Conservation (phyloP, 2,329 filamentous ascomycete species). For the Microcyclospora pomicola region DNA sequence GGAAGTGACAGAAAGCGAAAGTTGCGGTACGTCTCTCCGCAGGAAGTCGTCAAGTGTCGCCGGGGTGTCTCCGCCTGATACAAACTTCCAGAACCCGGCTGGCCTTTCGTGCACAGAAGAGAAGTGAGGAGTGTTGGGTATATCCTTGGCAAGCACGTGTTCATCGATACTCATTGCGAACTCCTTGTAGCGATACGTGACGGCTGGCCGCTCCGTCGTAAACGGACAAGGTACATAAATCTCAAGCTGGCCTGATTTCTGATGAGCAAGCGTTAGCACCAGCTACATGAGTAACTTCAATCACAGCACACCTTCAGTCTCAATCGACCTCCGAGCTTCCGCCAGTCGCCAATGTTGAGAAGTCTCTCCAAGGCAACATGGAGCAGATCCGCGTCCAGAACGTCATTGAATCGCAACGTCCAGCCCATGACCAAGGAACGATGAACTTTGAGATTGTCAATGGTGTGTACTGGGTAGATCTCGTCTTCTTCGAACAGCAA, state of each 20-base stretch:
- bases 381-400: conserved; percentile 3
- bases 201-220: conserved; percentile 1
- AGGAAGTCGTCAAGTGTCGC: conserved; percentile 28
- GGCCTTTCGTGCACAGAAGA: background rate
- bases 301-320: background rate
- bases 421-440: too few relatives aligned
- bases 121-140: background rate
- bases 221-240: conserved; percentile 1
- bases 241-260: background rate
- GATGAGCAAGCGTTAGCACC: background rate
- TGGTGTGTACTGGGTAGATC: too few relatives aligned
- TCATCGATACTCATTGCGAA: background rate
- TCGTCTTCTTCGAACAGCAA: too few relatives aligned
- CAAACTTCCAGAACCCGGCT: background rate
- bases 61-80: background rate
- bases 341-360: conserved; percentile 2
- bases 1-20: conserved; percentile 35
- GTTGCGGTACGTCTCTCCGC: conserved; percentile 29
- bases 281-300: too few relatives aligned
- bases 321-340: conserved; percentile 1
- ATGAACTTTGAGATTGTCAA: too few relatives aligned
- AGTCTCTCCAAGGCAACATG: background rate
- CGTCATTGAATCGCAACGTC: conserved; percentile 4
- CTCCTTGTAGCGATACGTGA: background rate
- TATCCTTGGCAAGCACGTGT: background rate